Evolutionary conservation across 139 green algal species (phyloP).

Genomic region (Haematococcus lacustris): DNA sequence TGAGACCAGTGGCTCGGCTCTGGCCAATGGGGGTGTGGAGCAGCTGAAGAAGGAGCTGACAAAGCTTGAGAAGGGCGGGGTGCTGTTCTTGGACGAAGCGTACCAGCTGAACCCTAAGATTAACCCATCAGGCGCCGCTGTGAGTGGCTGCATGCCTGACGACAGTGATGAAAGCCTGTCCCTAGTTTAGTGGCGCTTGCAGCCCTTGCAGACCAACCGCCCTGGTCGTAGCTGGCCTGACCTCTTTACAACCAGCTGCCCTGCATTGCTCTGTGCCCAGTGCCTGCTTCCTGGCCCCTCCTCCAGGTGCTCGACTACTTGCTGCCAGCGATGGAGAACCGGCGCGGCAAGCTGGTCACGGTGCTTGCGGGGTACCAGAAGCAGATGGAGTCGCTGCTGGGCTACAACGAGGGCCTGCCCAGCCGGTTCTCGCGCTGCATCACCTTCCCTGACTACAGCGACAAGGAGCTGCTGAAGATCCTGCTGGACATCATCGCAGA

Average conservation of each 20-base stretch:
- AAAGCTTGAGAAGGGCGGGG: slow-evolving; percentile 33
- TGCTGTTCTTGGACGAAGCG: slow-evolving; percentile 51
- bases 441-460: slow-evolving; percentile 28
- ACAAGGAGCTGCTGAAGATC: slow-evolving; percentile 35
- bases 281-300: no score
- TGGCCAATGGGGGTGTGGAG: slow-evolving; percentile 21
- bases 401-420: slow-evolving; percentile 43
- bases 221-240: no score
- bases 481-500: slow-evolving; percentile 18
- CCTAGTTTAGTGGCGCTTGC: no score
- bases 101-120: slow-evolving; percentile 48
- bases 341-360: slow-evolving; percentile 35
- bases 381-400: slow-evolving; percentile 44
- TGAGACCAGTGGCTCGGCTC: slow-evolving; percentile 34
- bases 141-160: no score
- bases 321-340: slow-evolving; percentile 42
- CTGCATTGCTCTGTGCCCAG: no score
- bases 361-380: slow-evolving; percentile 43
- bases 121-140: slow-evolving; percentile 34
- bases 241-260: no score
- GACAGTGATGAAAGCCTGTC: no score
- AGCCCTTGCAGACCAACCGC: no score
- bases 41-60: slow-evolving; percentile 35
- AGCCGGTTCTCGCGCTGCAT: slow-evolving; percentile 31
- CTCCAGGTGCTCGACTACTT: slow-evolving; percentile 38